Evolutionary conservation across 345 rosid genomes (phyloP).

Genomic region (Atalantia buxifolia): DNA sequence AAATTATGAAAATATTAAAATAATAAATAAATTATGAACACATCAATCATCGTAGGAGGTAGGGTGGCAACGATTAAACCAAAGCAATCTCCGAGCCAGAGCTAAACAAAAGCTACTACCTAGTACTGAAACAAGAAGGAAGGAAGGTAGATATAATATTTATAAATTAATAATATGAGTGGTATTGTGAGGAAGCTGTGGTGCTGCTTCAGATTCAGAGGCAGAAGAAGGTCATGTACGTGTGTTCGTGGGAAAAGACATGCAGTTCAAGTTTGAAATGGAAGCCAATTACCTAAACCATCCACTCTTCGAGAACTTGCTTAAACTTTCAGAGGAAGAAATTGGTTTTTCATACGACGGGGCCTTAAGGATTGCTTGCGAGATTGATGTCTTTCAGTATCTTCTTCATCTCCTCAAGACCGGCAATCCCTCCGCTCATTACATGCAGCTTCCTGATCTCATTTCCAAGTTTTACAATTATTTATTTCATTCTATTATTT

Average conservation of each 20-base stretch:
- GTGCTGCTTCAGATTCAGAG: conserved; percentile 25
- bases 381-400: conserved; percentile 40
- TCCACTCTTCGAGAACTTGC: conserved; percentile 42
- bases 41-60: too few species aligned
- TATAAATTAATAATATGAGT: conserved; percentile 18
- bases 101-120: too few species aligned
- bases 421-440: conserved; percentile 27
- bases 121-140: neutral
- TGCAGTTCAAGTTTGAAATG: conserved; percentile 34
- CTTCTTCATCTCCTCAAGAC: conserved; percentile 39
- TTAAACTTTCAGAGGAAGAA: conserved; percentile 41
- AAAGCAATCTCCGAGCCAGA: neutral
- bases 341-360: conserved; percentile 50
- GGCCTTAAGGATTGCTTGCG: conserved; percentile 46
- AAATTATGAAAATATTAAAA: too few species aligned
- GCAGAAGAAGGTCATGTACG: conserved; percentile 41
- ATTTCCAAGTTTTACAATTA: conserved; percentile 16
- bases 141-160: neutral
- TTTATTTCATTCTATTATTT: neutral
- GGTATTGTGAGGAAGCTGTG: conserved; percentile 40
- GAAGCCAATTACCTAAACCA: conserved; percentile 49
- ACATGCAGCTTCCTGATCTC: conserved; percentile 37
- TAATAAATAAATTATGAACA: too few species aligned
- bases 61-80: neutral
- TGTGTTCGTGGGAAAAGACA: conserved; percentile 42